A percentile compares a stretch with the other conserved stretches of the same genome.
These are phyloP conservation scores for Trichoderma sp. DNA, from an alignment of 2,329 filamentous ascomycete species.

Conservation along the genomic window DNA sequence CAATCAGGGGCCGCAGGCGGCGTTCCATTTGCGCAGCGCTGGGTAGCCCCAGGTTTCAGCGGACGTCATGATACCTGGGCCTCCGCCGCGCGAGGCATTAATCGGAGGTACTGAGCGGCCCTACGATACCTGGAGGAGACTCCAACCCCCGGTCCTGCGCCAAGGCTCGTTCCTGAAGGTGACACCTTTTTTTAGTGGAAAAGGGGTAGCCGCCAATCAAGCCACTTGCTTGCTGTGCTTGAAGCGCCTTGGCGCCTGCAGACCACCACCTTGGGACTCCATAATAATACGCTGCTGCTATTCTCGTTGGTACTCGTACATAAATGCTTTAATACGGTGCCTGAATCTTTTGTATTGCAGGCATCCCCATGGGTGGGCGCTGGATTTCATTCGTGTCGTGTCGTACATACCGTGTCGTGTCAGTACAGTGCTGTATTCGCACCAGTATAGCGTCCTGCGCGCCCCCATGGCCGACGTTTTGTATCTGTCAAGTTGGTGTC, in stretches of 20 bases:
- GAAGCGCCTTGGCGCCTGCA: slow-evolving; percentile 11
- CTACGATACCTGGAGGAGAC: background rate
- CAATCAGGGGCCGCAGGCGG: slow-evolving; percentile 14
- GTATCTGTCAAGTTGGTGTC: background rate
- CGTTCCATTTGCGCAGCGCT: slow-evolving; percentile 15
- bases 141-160: background rate
- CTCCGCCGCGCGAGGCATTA: background rate
- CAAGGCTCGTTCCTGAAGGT: slow-evolving; percentile 21
- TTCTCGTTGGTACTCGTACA: background rate
- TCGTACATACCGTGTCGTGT: background rate
- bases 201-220: slow-evolving; percentile 21
- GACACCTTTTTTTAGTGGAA: slow-evolving; percentile 18
- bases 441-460: background rate
- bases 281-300: background rate
- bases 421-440: background rate
- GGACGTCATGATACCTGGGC: slow-evolving; percentile 11
- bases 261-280: background rate
- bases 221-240: background rate
- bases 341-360: background rate
- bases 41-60: slow-evolving; percentile 19
- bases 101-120: background rate
- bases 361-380: background rate
- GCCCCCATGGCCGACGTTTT: background rate
- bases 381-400: background rate
- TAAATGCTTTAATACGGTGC: background rate